phyloP scores from a whole-genome alignment of 805 yeast species.

The Ogataea parapolymorpha region DNA sequence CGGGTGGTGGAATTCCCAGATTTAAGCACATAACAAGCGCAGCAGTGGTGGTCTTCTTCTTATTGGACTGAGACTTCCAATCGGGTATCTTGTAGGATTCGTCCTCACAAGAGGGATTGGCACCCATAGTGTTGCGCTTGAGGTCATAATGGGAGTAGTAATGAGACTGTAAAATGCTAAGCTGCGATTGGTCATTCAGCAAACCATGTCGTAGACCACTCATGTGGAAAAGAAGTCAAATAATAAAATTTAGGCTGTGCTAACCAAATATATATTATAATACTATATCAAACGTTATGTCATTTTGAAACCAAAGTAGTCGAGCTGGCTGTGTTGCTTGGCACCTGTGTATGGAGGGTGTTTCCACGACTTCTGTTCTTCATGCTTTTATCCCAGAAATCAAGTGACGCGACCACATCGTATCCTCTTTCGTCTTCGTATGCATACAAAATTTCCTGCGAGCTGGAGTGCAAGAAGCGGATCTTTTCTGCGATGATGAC shows the following conservation, averaged over 20 bases:
- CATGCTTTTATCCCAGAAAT: conserved; percentile 66
- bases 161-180: conserved; percentile 30
- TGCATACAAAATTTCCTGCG: conserved; percentile 90
- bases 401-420: conserved; percentile 89
- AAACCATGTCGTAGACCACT: conserved; percentile 31
- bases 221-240: conserved; percentile 1
- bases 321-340: not conserved
- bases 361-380: conserved; percentile 25
- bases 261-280: not conserved
- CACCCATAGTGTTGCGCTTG: conserved; percentile 87
- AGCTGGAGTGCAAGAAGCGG: conserved; percentile 80
- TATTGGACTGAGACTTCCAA: conserved; percentile 88
- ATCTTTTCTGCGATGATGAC: conserved; percentile 93
- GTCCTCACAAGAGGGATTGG: conserved; percentile 63
- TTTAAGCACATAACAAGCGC: conserved; percentile 88
- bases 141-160: conserved; percentile 69
- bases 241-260: conserved; percentile 3
- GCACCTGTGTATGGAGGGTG: conserved; percentile 4
- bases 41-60: conserved; percentile 91
- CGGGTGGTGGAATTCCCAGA: conserved; percentile 97
- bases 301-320: conserved; percentile 2
- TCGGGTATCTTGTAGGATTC: conserved; percentile 72
- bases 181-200: conserved; percentile 29
- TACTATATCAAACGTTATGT: not conserved
- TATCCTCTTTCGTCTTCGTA: conserved; percentile 87